Evolutionary conservation across 768 basidiomycete species (phyloP).

Genomic region (Panellus pusillus): DNA sequence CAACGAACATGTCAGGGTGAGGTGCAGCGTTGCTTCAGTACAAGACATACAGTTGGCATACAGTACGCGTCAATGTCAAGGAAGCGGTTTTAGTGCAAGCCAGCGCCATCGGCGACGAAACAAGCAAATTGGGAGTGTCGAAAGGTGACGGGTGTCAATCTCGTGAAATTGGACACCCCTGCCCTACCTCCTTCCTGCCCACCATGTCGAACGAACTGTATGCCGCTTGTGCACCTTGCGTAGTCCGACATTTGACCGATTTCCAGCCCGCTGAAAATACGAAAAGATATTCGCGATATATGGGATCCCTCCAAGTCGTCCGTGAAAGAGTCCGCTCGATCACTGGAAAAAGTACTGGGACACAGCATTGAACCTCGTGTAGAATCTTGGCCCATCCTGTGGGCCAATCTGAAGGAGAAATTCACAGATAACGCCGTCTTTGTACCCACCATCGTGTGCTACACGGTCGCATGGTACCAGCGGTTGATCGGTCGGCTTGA

Average conservation of each 20-base stretch:
- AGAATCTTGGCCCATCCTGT: slow-evolving; percentile 33
- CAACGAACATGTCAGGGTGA: too few species aligned
- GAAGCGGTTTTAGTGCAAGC: too few species aligned
- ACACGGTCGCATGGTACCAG: slow-evolving; percentile 36
- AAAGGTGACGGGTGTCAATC: too few species aligned
- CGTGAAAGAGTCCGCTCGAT: slow-evolving; percentile 27
- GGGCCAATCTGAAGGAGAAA: slow-evolving; percentile 30
- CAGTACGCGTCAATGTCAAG: too few species aligned
- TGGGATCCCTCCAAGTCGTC: slow-evolving; percentile 34
- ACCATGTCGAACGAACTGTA: slow-evolving; percentile 23
- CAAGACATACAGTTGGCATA: too few species aligned
- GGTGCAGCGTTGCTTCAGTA: too few species aligned
- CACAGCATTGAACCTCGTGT: slow-evolving; percentile 33
- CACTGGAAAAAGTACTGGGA: slow-evolving; percentile 33
- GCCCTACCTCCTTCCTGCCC: background rate
- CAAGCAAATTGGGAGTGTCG: too few species aligned
- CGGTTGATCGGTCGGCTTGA: slow-evolving; percentile 35
- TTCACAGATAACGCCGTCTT: slow-evolving; percentile 35
- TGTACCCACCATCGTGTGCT: slow-evolving; percentile 34
- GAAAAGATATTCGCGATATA: slow-evolving; percentile 37
- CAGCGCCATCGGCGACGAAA: too few species aligned
- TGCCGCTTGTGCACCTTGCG: background rate
- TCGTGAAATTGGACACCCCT: too few species aligned
- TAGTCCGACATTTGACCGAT: background rate
- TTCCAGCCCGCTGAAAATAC: slow-evolving; percentile 38